Conservation (phyloP, 345 rosid genomes). For the Geranium brycei region DNA sequence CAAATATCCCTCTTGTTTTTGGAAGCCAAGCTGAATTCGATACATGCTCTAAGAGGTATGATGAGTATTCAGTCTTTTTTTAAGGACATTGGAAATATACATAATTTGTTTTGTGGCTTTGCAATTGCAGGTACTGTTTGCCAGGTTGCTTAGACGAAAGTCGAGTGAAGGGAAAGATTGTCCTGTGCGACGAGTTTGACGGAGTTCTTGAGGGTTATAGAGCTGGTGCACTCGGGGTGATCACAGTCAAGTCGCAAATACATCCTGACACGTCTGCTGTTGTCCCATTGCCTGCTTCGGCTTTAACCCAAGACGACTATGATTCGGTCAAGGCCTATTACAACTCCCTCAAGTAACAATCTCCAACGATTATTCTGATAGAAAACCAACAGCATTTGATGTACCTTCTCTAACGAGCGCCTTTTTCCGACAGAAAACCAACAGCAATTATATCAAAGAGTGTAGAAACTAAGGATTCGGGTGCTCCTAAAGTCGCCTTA, state of each 20-base stretch:
- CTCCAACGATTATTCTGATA: background rate
- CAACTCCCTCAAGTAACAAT: background rate
- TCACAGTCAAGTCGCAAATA: too few species aligned
- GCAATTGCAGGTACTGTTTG: background rate
- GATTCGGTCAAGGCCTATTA: background rate
- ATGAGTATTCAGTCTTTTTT: too few species aligned
- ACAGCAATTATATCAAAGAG: background rate
- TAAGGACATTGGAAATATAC: too few species aligned
- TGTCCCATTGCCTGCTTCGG: background rate
- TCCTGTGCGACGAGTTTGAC: background rate
- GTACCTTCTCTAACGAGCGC: background rate
- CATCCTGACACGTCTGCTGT: background rate
- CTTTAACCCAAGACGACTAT: background rate
- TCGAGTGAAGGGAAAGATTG: slow-evolving; percentile 1
- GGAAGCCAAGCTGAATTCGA: background rate
- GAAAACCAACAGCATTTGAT: background rate
- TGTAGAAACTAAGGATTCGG: background rate
- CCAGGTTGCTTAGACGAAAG: background rate
- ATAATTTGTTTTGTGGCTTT: background rate
- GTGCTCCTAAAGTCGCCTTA: background rate
- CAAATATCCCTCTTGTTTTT: slow-evolving; percentile 4
- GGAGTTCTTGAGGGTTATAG: background rate
- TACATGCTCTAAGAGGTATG: too few species aligned
- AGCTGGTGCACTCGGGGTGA: background rate
- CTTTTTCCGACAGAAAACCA: background rate